Base-by-base conservation (phyloP, 2,329 filamentous ascomycete species). In the Ophiostoma quercus region DNA sequence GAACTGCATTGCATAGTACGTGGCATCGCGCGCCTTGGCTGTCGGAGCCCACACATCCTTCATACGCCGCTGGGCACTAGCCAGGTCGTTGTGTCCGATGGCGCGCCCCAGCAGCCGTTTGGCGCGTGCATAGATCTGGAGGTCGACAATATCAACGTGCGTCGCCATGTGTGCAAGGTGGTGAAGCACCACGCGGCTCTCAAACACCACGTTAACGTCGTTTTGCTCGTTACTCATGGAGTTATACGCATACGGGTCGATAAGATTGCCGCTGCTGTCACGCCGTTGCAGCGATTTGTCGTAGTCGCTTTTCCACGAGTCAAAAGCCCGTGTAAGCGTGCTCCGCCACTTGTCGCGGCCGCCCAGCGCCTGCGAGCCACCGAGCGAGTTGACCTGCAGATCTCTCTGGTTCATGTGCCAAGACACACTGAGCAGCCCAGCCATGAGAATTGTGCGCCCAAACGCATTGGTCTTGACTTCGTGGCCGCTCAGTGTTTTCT, bases 371-470 rank as follows among this genome's bases (percentile, higher is more conserved):
- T 90, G 88, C 0, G 88, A 87, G 0, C 82, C 82, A 6, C 87
- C 93, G 0, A 98, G 84, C 0, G 93, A 93, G 77, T 90, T 94
- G 71, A 97, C 90, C 80, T 97, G 94, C 16, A 97, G 85, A 77
- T 98, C 95, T 76, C 94, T 87, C 78, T 98, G 94, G 77, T 96
- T 95, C 91, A 98, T 94, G 78, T 98, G 94, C 92, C 93, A 98
- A 76, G 91, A 95, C 39, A 98, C 92, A 74, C 92, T 97, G 32
- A 98, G 83, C 37, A 99, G 81, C 0, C 95, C 95, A 1, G 94
- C 91, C 93, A 98, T 98, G 68, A 99, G 84, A 63, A 97, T 92
- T 2, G 91, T 95, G 54, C 95, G 88, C 1, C 94, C 95, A 77
- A 98, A 99, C 0, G 92, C 90, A 77, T 97, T 97, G 2, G 95